Percentiles rank a stretch among this genome's conserved stretches.
Conservation (phyloP, 2,329 filamentous ascomycete species). For the Sporothrix phasma region DNA sequence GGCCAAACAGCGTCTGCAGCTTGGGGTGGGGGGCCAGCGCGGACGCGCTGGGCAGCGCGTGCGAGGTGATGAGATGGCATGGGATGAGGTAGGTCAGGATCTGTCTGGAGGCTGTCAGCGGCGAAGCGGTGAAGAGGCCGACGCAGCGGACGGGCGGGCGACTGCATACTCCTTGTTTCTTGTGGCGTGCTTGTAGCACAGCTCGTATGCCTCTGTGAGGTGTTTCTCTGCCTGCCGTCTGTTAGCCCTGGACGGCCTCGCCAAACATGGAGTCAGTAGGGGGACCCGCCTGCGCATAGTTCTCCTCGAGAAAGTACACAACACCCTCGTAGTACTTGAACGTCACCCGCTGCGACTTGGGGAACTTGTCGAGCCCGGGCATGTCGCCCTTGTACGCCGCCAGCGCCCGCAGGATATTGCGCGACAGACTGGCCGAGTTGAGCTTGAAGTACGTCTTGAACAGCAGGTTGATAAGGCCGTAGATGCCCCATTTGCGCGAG, state of each 20-base stretch:
- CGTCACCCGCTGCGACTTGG: conserved; percentile 82
- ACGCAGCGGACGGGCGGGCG: not conserved
- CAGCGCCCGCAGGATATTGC: conserved; percentile 79
- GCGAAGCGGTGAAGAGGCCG: no score
- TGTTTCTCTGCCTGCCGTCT: conserved; percentile 61
- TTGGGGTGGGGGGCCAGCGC: conserved; percentile 67
- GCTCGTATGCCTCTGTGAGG: conserved; percentile 68
- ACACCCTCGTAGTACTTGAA: conserved; percentile 96
- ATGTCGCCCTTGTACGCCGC: conserved; percentile 70
- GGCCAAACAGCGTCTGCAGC: conserved; percentile 67
- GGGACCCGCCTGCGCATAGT: conserved; percentile 60
- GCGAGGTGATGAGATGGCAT: conserved; percentile 79
- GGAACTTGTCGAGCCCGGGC: conserved; percentile 68
- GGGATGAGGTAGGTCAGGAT: conserved; percentile 94
- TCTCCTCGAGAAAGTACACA: conserved; percentile 87
- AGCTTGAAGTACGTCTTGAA: conserved; percentile 99
- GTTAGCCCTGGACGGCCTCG: not conserved
- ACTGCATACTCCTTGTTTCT: conserved; percentile 67
- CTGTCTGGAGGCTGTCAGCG: conserved; percentile 41
- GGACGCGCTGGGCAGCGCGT: conserved; percentile 64
- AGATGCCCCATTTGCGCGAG: conserved; percentile 96
- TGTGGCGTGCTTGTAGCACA: conserved; percentile 62
- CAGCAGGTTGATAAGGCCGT: conserved; percentile 84
- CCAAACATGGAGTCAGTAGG: not conserved
- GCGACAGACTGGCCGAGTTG: conserved; percentile 78